phyloP scores from a whole-genome alignment of 768 basidiomycete genomes.

The Tephrocybe sp. region DNA sequence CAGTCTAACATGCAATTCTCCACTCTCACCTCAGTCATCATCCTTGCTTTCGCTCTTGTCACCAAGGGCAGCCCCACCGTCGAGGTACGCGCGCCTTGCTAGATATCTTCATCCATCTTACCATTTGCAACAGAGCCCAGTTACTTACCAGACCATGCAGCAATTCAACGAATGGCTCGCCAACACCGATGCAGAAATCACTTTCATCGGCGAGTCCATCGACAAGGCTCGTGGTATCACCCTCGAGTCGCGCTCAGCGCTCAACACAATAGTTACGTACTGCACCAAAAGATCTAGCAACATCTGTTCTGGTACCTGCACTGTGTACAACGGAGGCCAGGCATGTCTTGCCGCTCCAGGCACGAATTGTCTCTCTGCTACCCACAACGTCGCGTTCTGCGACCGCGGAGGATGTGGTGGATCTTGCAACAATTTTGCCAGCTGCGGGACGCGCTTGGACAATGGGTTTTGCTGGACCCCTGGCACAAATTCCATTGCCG shows the following conservation, averaged over 20 bases:
- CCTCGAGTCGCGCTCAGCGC: slow-evolving; percentile 20
- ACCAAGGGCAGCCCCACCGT: neutral
- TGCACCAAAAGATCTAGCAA: slow-evolving; percentile 20
- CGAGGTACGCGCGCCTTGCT: neutral
- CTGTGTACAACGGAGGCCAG: slow-evolving; percentile 27
- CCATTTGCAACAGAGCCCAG: neutral
- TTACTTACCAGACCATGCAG: neutral
- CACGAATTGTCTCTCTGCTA: slow-evolving; percentile 32
- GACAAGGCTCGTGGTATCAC: slow-evolving; percentile 13
- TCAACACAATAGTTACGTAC: slow-evolving; percentile 26
- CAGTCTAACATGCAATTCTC: neutral
- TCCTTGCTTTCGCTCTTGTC: neutral
- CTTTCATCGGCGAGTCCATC: slow-evolving; percentile 11
- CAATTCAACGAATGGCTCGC: slow-evolving; percentile 5
- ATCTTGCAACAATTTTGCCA: slow-evolving; percentile 20
- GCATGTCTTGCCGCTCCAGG: slow-evolving; percentile 26
- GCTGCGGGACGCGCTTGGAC: slow-evolving; percentile 25
- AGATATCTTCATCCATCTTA: neutral
- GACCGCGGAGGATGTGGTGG: slow-evolving; percentile 19
- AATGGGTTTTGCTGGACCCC: slow-evolving; percentile 30
- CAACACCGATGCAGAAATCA: slow-evolving; percentile 1
- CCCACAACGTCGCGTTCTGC: slow-evolving; percentile 30
- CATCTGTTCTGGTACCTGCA: slow-evolving; percentile 31
- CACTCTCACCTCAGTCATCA: neutral
- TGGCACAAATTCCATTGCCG: slow-evolving; percentile 26